phyloP scores from a whole-genome alignment of 305 asterid genomes.

The Ilex paraguariensis region DNA sequence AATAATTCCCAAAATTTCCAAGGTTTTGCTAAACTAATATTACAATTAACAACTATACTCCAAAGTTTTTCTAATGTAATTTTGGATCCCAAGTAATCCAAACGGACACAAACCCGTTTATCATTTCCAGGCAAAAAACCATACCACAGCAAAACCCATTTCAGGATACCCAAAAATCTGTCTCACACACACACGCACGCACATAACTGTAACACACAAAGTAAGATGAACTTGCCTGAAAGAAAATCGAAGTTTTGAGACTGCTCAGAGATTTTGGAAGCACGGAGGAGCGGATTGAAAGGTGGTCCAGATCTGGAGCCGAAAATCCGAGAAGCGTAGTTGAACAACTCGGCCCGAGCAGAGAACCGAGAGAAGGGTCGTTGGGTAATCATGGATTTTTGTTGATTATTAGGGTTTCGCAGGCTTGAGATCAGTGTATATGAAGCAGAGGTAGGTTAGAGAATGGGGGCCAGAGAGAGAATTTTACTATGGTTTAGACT shows the following conservation, averaged over 20 bases:
- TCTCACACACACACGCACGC: not conserved
- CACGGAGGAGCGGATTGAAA: slow-evolving; percentile 2
- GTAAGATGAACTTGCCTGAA: not conserved
- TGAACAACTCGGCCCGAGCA: slow-evolving; percentile 5
- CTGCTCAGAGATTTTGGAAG: not conserved
- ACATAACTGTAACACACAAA: not conserved
- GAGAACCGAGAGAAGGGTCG: slow-evolving; percentile 10
- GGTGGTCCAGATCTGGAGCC: not conserved
- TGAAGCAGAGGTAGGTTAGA: not conserved
- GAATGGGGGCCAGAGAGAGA: no score
- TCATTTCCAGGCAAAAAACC: not conserved
- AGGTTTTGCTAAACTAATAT: no score
- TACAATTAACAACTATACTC: no score
- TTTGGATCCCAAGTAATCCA: no score
- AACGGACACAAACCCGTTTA: no score
- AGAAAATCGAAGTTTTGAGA: not conserved
- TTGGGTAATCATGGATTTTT: not conserved
- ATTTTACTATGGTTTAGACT: no score
- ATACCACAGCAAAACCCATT: not conserved
- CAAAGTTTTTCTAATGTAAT: no score
- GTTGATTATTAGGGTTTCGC: no score
- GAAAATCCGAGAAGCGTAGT: slow-evolving; percentile 2
- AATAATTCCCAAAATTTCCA: no score
- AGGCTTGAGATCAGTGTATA: not conserved
- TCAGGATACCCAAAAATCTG: not conserved